Conservation (phyloP, 2,329 filamentous ascomycete genomes). For the Exophiala calicioides region DNA sequence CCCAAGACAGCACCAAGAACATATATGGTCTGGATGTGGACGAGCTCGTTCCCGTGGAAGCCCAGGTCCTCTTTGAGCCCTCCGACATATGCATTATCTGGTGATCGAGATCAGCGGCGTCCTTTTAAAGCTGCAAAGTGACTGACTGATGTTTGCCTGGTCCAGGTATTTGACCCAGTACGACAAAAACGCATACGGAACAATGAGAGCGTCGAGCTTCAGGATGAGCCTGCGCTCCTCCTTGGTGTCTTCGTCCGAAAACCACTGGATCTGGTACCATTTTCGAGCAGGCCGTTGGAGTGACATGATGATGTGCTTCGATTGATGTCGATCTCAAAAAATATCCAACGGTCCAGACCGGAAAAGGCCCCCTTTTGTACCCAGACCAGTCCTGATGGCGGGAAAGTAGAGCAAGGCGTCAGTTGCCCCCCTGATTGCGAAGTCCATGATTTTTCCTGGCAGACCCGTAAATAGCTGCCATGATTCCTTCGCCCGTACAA, state of each 20-base stretch:
- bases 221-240: conserved; percentile 54
- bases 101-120: neutral
- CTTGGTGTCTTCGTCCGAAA: conserved; percentile 50
- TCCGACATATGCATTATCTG: conserved; percentile 59
- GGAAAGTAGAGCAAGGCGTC: no score
- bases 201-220: conserved; percentile 59
- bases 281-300: conserved; percentile 3
- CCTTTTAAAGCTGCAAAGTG: neutral
- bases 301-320: neutral
- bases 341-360: neutral
- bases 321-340: neutral
- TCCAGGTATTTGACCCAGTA: conserved; percentile 60
- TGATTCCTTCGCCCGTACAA: no score
- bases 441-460: no score
- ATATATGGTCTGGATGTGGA: conserved; percentile 58
- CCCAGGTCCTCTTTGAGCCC: conserved; percentile 55
- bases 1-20: conserved; percentile 53
- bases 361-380: no score
- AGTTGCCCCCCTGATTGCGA: no score
- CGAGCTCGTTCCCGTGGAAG: conserved; percentile 55
- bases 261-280: conserved; percentile 47
- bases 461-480: no score
- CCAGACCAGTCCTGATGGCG: no score
- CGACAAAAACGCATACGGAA: conserved; percentile 57
- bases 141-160: conserved; percentile 55